These are phyloP conservation scores for Ceratocystis cacaofunesta DNA, from an alignment of 2,329 filamentous ascomycete genomes.

Conservation along the genomic window DNA sequence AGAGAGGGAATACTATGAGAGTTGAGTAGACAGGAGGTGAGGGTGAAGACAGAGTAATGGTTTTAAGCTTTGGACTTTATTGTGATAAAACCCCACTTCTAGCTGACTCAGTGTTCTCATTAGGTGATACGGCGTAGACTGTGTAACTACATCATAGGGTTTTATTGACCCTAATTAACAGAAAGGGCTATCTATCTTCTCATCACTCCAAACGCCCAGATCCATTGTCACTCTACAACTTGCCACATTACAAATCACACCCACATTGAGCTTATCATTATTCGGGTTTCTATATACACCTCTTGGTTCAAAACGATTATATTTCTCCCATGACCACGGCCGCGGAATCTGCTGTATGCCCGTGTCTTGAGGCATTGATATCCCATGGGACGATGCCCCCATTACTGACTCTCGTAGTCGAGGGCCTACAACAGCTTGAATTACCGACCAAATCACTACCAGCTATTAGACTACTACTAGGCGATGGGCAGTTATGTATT, in stretches of 20 bases:
- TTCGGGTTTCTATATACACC: too few relatives aligned
- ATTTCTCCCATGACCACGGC: constrained; percentile 55
- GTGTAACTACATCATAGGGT: too few relatives aligned
- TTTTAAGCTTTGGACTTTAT: neutral
- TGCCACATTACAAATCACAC: neutral
- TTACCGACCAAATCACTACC: constrained; percentile 25
- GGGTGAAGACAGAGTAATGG: neutral
- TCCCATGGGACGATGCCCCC: constrained; percentile 66
- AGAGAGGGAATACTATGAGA: neutral
- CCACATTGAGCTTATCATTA: too few relatives aligned
- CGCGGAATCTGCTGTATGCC: constrained; percentile 66
- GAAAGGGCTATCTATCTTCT: too few relatives aligned
- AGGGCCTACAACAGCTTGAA: constrained; percentile 19
- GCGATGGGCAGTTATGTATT: constrained; percentile 40
- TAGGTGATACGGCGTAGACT: neutral
- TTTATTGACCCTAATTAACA: too few relatives aligned
- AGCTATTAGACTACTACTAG: constrained; percentile 33
- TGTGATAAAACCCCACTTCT: neutral
- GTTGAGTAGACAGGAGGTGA: neutral
- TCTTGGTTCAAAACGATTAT: too few relatives aligned
- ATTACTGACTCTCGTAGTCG: constrained; percentile 64
- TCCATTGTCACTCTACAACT: neutral
- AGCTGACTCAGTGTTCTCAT: neutral
- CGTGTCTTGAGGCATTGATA: constrained; percentile 62
- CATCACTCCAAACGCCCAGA: too few relatives aligned